Conservation (phyloP, 768 basidiomycete species). For the Tulasnella sp. region DNA sequence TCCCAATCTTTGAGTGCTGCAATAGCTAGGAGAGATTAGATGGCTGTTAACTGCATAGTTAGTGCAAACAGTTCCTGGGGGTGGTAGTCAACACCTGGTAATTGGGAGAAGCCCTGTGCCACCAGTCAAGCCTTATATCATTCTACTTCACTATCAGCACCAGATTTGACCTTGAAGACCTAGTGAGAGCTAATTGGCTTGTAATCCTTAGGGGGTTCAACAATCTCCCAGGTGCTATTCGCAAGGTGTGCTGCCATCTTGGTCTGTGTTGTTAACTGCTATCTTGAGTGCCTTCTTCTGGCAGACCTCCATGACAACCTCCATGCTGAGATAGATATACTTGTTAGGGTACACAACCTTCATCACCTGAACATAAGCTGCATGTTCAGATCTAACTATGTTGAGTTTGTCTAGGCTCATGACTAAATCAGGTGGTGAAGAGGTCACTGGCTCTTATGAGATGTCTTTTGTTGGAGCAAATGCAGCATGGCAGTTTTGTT, state of each 20-base stretch:
- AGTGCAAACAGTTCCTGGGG: slow-evolving; percentile 21
- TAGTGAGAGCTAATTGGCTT: too few relatives aligned
- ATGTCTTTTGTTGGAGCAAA: too few relatives aligned
- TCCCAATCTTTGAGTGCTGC: too few relatives aligned
- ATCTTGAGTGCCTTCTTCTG: neutral
- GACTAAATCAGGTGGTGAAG: neutral
- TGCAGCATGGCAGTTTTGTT: too few relatives aligned
- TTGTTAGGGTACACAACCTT: slow-evolving; percentile 9
- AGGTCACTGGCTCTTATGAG: too few relatives aligned
- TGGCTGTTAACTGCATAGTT: neutral
- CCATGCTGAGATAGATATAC: too few relatives aligned
- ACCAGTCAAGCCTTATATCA: slow-evolving; percentile 39
- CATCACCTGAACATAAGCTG: too few relatives aligned
- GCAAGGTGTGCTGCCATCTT: neutral
- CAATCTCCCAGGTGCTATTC: too few relatives aligned
- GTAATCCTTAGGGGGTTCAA: slow-evolving; percentile 16
- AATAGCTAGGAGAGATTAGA: too few relatives aligned
- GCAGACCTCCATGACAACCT: neutral
- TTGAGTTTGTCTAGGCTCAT: too few relatives aligned
- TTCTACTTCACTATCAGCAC: slow-evolving; percentile 32
- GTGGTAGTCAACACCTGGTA: too few relatives aligned
- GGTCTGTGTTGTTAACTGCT: neutral
- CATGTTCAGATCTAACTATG: too few relatives aligned
- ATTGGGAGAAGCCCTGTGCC: slow-evolving; percentile 34
- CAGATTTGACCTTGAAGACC: slow-evolving; percentile 32